Evolutionary conservation across 2,329 filamentous ascomycete species (phyloP), one percentile per base, ranked within the genome.

Genomic region (Pseudogymnoascus sp.): DNA sequence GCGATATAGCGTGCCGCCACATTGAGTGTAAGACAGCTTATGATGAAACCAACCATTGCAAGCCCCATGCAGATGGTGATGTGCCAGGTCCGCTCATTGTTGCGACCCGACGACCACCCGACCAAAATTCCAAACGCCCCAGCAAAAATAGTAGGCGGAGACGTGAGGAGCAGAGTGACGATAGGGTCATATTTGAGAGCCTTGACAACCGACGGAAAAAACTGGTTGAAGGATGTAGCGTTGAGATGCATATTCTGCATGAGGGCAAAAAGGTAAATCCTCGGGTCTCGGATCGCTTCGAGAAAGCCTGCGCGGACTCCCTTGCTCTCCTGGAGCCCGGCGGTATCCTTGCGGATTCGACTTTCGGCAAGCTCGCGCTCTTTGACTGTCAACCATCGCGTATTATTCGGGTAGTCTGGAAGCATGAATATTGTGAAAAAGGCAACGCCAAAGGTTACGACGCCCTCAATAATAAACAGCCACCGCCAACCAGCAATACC

Each of bases 381-480:
- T 33, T 75, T 72, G 1, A 71, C 68, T 0, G 70, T 76, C 37
- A 79, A 72, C 66, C 76, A 77, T 7, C 69, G 68, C 1, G 74
- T 74, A 52, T 71, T 72, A 57, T 72, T 68, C 13, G 65, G 71
- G 60, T 65, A 70, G 63, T 68, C 69, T 6, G 70, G 74, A 39
- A 74, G 72, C 48, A 74, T 58, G 38, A 63, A 72, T 58, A 62
- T 34, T n/a, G 21, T 37, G 13, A 59, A 19, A 18, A 59, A 38
- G 15, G 79, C 79, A 2, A 82, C 71, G 0, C 79, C 79, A 1
- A 82, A 57, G 2, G 79, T 81, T 61, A 82, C 77, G 26, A 80
- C 68, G 2, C 78, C 77, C 63, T 82, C 79, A 41, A 79, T 73
- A 57, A 72, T 68, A 52, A 77, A 78, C 18, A 77, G 64, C 76